Evolutionary conservation across 23 red algal genomes (phyloP).

Genomic region (Pyropia yezoensis): DNA sequence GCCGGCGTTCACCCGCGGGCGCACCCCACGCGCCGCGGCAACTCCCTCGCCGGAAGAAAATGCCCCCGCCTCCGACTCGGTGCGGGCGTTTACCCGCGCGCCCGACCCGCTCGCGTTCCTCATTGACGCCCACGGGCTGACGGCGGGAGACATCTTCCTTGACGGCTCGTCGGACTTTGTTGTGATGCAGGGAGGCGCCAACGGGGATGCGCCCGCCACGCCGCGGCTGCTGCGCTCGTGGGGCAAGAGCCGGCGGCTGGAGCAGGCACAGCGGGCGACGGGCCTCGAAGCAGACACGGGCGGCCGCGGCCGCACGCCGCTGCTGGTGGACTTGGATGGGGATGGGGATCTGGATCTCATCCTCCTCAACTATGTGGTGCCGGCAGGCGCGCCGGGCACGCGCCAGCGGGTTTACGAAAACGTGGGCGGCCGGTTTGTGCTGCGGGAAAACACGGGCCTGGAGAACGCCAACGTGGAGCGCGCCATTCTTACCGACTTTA

Average conservation of each 20-base stretch:
- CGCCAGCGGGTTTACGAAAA: slow-evolving; percentile 43
- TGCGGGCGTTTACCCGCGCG: too few relatives aligned
- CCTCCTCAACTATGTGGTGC: slow-evolving; percentile 16
- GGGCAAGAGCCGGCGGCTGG: not conserved
- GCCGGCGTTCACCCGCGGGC: too few relatives aligned
- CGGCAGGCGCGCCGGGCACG: not conserved
- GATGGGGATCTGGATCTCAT: slow-evolving; percentile 39
- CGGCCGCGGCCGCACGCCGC: slow-evolving; percentile 24
- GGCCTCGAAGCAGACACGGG: not conserved
- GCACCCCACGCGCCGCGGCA: too few relatives aligned
- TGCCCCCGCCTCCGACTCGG: too few relatives aligned
- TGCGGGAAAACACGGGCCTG: slow-evolving; percentile 10
- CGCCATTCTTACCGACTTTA: slow-evolving; percentile 25
- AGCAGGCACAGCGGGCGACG: too few relatives aligned
- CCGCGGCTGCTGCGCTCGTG: slow-evolving; percentile 14
- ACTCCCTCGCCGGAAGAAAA: too few relatives aligned
- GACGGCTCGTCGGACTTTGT: slow-evolving; percentile 3
- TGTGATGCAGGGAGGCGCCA: slow-evolving; percentile 24
- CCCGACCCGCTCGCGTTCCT: not conserved
- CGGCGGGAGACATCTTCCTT: slow-evolving; percentile 2
- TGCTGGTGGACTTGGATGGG: slow-evolving; percentile 30
- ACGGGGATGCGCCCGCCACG: slow-evolving; percentile 11
- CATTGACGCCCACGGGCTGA: slow-evolving; percentile 34
- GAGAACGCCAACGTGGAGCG: slow-evolving; percentile 19
- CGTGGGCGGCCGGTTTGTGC: slow-evolving; percentile 1